Evolutionary conservation across 768 basidiomycete genomes (phyloP).

Genomic region (Lactarius vividus): DNA sequence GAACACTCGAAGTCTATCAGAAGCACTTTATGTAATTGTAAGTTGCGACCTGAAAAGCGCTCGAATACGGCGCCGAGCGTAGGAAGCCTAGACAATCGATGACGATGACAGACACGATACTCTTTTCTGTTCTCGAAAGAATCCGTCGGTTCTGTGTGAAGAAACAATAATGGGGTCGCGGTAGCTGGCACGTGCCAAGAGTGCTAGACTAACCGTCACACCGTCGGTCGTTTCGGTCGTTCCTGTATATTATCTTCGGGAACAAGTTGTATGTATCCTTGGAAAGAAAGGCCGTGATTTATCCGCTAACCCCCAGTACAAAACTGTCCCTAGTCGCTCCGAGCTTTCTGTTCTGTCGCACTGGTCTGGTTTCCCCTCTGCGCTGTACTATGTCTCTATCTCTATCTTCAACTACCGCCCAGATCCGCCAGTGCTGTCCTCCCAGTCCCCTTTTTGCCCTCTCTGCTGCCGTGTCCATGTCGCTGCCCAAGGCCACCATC

Average conservation of each 20-base stretch:
- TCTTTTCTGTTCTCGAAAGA: constrained; percentile 16
- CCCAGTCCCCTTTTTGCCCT: not conserved
- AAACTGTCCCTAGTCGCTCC: constrained; percentile 20
- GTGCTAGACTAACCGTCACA: not conserved
- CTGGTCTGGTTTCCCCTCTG: not conserved
- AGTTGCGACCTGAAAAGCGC: not conserved
- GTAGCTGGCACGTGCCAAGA: constrained; percentile 1
- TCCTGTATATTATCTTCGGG: not conserved
- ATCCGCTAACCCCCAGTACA: constrained; percentile 13
- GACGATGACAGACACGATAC: constrained; percentile 16
- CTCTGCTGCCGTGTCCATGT: not conserved
- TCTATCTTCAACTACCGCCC: not conserved
- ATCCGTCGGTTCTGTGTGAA: not conserved
- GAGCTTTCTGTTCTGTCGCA: not conserved
- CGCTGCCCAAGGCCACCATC: not conserved
- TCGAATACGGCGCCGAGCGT: not conserved
- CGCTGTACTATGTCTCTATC: not conserved
- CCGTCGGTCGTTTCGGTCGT: not conserved
- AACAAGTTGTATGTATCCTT: constrained; percentile 4
- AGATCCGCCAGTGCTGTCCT: not conserved
- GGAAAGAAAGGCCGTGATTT: constrained; percentile 23
- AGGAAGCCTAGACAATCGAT: constrained; percentile 14
- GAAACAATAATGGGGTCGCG: not conserved
- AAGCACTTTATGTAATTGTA: not conserved
- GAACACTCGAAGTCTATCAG: not conserved